Evolutionary conservation across 2,329 filamentous ascomycete species (phyloP).

Genomic region (Sclerotinia minor): DNA sequence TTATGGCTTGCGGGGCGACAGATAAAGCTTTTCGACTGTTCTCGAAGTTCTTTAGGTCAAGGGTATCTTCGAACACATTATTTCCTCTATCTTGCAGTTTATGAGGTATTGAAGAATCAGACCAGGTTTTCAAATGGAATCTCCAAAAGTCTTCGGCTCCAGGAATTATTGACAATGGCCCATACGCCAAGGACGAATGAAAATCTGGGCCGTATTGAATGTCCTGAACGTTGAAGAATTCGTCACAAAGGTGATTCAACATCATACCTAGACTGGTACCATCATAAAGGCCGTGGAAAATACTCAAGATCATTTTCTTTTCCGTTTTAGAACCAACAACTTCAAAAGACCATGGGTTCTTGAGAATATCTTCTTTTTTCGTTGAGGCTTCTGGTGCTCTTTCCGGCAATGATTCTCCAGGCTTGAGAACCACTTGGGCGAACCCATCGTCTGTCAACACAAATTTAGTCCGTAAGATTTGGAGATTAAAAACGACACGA

Average conservation of each 20-base stretch:
- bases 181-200: constrained; percentile 64
- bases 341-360: constrained; percentile 33
- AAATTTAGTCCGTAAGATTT: constrained; percentile 74
- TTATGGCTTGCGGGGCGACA: constrained; percentile 75
- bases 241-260: constrained; percentile 56
- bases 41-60: constrained; percentile 52
- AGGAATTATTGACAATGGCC: constrained; percentile 59
- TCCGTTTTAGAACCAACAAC: background rate
- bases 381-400: background rate
- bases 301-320: constrained; percentile 57
- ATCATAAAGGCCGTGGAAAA: constrained; percentile 89
- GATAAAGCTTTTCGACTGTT: constrained; percentile 57
- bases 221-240: constrained; percentile 48
- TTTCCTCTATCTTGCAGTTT: constrained; percentile 20
- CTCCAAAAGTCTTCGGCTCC: constrained; percentile 67
- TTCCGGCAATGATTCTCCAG: constrained; percentile 32
- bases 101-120: constrained; percentile 26
- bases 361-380: constrained; percentile 36
- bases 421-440: constrained; percentile 66
- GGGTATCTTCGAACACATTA: constrained; percentile 35
- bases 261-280: constrained; percentile 74
- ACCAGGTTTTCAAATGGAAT: constrained; percentile 36
- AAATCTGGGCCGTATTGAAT: constrained; percentile 55
- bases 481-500: constrained; percentile 50
- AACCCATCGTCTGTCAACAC: constrained; percentile 72